phyloP scores from a whole-genome alignment of 1,284 basidiomycete genomes.

The Leccinum fuscescens region DNA sequence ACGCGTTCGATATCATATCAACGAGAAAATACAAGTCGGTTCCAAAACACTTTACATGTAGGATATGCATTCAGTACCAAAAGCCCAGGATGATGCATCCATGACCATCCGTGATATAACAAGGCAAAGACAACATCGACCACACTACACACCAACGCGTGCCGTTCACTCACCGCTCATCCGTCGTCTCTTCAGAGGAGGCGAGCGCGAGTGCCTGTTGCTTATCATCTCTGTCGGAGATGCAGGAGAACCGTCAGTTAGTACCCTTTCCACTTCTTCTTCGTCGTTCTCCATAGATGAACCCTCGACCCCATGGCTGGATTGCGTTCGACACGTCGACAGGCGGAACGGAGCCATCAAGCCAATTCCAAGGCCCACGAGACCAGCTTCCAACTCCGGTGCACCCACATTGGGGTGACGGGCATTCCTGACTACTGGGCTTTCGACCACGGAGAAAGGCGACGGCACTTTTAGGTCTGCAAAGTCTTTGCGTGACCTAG shows the following conservation, averaged over 20 bases:
- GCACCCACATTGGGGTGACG: slow-evolving; percentile 28
- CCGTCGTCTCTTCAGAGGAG: slow-evolving; percentile 46
- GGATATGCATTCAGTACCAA: slow-evolving; percentile 24
- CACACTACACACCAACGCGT: slow-evolving; percentile 8
- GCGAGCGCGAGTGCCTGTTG: slow-evolving; percentile 30
- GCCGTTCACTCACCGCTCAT: slow-evolving; percentile 29
- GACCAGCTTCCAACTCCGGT: slow-evolving; percentile 32
- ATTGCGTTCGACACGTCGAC: slow-evolving; percentile 32
- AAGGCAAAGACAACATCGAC: slow-evolving; percentile 18
- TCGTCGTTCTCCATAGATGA: slow-evolving; percentile 31
- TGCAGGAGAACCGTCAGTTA: slow-evolving; percentile 22
- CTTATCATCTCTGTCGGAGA: slow-evolving; percentile 28
- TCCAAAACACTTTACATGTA: slow-evolving; percentile 36
- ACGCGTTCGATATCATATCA: slow-evolving; percentile 2
- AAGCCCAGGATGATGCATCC: slow-evolving; percentile 10
- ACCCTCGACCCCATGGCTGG: slow-evolving; percentile 12
- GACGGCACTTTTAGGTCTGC: slow-evolving; percentile 5
- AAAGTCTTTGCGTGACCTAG: slow-evolving; percentile 12
- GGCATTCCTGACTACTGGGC: slow-evolving; percentile 56
- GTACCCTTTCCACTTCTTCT: slow-evolving; percentile 32
- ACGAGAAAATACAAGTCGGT: slow-evolving; percentile 27
- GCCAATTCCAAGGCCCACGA: slow-evolving; percentile 47
- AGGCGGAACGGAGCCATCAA: slow-evolving; percentile 53
- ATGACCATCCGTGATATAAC: slow-evolving; percentile 14
- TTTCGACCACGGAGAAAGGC: slow-evolving; percentile 46